Conservation (phyloP, 352 stramenopile species). For the Globisporangium irregulare region DNA sequence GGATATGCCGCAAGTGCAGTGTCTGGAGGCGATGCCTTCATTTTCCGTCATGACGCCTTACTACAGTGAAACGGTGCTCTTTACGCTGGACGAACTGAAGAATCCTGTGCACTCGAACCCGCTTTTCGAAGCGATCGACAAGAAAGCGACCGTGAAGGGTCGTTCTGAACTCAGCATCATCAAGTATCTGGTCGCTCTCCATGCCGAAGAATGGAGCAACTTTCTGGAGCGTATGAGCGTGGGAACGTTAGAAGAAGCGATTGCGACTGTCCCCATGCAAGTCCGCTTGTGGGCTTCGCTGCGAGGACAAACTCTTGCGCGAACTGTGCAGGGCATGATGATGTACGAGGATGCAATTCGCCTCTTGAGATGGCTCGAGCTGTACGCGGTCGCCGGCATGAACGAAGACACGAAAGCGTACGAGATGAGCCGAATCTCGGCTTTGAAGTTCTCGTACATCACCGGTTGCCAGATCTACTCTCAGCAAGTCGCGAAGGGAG, state of each 20-base stretch:
- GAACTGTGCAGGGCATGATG: constrained; percentile 89
- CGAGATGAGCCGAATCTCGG: constrained; percentile 84
- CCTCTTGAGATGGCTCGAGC: constrained; percentile 81
- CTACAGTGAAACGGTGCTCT: constrained; percentile 86
- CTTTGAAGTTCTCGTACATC: constrained; percentile 89
- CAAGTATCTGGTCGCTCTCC: constrained; percentile 86
- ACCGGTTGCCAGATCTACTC: constrained; percentile 88
- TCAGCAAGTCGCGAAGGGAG: constrained; percentile 67
- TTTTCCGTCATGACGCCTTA: constrained; percentile 90
- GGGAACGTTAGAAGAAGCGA: constrained; percentile 61
- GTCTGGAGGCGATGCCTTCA: constrained; percentile 81
- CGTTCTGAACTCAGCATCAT: constrained; percentile 82
- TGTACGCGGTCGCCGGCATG: constrained; percentile 65
- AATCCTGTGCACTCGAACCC: constrained; percentile 77
- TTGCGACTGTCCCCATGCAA: constrained; percentile 59
- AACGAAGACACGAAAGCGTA: constrained; percentile 62
- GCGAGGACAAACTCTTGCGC: constrained; percentile 81
- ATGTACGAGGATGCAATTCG: constrained; percentile 86
- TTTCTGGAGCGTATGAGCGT: constrained; percentile 84
- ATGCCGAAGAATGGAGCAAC: constrained; percentile 88
- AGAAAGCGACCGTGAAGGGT: constrained; percentile 69
- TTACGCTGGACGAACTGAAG: constrained; percentile 85
- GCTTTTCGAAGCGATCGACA: constrained; percentile 75
- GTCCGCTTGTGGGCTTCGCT: constrained; percentile 85
- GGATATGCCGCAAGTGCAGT: constrained; percentile 74